Base-by-base conservation (phyloP, 208 protist species). In the Tritrichomonas foetus region DNA sequence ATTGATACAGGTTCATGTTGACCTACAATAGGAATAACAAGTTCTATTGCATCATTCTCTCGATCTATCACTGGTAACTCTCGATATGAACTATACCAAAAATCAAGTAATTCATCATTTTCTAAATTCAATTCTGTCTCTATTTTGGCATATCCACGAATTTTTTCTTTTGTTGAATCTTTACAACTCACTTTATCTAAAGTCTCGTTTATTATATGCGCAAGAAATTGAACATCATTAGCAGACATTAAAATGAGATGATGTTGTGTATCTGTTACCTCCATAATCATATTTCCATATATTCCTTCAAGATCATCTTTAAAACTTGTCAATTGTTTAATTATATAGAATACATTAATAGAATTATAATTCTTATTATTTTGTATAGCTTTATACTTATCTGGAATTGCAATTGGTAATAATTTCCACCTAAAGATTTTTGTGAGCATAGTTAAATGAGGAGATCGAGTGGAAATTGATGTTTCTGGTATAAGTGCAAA, bases 401-500 rank as follows among this genome's bases (percentile, higher is more conserved):
- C 33, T 50, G 16, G 33, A 50, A n/a, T 30, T 47, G 69, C 69
- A 47, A 22, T 36, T 36, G 11, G 41, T 82, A n/a, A n/a, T n/a
- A n/a, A n/a, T 16, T 33, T 22, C 74, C 74, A 82, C 41, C 20
- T 9, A 16, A 89, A 89, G 14, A 89, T 53, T n/a, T 36, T 53
- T 8, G 78, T 53, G 16, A 89, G 5, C 20, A 57, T 57, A 22
- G 78, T 53, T 3, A 47, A 33, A 41, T 82, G 74, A 27, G 78
- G 25, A 2, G 47, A 53, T 27, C 27, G 41, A 39, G 78, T 25
- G 0, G 47, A 39, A 89, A 57, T 36, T 36, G 78, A 53, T 30
- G 78, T 89, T 89, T 89, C 78, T 22, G 78, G 78, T 39, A 89
- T 89, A 27, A 89, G 41, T 39, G 78, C 78, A 47, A 61, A 89